A percentile compares a stretch with the other conserved stretches of the same genome.
phyloP scores from a whole-genome alignment of 495 filamentous ascomycete genomes.

The Sabuloglossum arenarium region DNA sequence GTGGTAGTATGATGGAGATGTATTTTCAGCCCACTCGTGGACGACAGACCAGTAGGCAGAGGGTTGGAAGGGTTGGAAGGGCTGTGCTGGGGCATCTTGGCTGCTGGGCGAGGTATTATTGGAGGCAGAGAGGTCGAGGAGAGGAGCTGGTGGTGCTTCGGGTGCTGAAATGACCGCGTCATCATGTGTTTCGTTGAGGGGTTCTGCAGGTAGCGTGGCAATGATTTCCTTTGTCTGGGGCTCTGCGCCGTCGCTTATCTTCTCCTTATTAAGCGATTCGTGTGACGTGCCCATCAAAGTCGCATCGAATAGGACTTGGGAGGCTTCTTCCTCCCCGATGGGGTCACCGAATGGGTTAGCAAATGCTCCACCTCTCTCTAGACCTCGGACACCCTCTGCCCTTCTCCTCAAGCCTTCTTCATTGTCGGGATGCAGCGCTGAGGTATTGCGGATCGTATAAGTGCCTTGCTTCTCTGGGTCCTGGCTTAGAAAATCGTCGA shows the following conservation, averaged over 20 bases:
- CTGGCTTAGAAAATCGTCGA: constrained; percentile 31
- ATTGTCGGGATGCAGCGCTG: constrained; percentile 19
- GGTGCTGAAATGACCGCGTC: background rate
- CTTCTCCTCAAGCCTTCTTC: constrained; percentile 25
- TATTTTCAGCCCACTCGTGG: constrained; percentile 16
- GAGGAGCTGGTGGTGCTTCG: background rate
- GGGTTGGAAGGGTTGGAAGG: background rate
- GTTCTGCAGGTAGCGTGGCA: background rate
- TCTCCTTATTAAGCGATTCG: background rate
- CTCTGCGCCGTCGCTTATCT: background rate
- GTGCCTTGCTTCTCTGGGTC: constrained; percentile 25
- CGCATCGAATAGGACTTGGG: constrained; percentile 2
- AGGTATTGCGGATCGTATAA: constrained; percentile 27
- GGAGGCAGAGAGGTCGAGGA: background rate
- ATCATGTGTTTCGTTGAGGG: background rate
- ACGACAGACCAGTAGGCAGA: constrained; percentile 10
- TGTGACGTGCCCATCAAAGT: background rate
- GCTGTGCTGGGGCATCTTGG: background rate
- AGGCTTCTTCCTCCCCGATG: background rate
- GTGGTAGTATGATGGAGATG: constrained; percentile 5
- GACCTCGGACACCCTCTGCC: constrained; percentile 24
- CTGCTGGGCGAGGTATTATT: background rate
- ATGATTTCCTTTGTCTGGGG: background rate
- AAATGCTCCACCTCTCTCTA: constrained; percentile 26
- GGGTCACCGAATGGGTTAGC: constrained; percentile 37